A percentile compares a stretch with the other conserved stretches of the same genome.
Evolutionary conservation across 192 early-diverging fungal species (phyloP).

Genomic region (Coemansia umbellata): DNA sequence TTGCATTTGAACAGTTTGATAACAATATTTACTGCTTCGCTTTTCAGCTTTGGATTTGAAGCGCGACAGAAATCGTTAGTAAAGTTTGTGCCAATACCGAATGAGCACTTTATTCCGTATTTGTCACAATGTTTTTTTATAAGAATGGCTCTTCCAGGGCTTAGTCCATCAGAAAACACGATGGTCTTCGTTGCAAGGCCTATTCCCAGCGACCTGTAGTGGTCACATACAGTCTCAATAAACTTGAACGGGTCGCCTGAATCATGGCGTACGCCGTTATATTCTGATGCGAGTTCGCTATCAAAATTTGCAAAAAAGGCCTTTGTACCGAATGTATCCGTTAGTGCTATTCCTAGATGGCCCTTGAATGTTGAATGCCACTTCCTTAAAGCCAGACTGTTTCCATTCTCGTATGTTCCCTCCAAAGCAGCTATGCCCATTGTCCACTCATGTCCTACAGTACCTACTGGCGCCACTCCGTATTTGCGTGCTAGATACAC

Average conservation of each 20-base stretch:
- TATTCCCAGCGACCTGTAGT: slow-evolving; percentile 57
- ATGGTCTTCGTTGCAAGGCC: slow-evolving; percentile 60
- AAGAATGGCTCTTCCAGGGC: slow-evolving; percentile 48
- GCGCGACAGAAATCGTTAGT: slow-evolving; percentile 63
- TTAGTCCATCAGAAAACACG: slow-evolving; percentile 70
- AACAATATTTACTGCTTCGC: slow-evolving; percentile 66
- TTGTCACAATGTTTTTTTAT: slow-evolving; percentile 49
- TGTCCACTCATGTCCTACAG: slow-evolving; percentile 71
- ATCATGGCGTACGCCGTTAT: slow-evolving; percentile 66
- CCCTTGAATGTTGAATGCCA: slow-evolving; percentile 60
- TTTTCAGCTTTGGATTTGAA: slow-evolving; percentile 18
- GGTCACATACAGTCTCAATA: slow-evolving; percentile 53
- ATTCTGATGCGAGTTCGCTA: slow-evolving; percentile 47
- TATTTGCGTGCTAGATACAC: slow-evolving; percentile 60
- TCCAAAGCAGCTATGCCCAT: slow-evolving; percentile 71
- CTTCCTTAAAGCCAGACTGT: slow-evolving; percentile 54
- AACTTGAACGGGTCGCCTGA: slow-evolving; percentile 66
- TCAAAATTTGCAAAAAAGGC: slow-evolving; percentile 65
- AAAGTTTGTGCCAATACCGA: slow-evolving; percentile 74
- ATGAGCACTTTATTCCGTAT: slow-evolving; percentile 52
- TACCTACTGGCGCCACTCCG: slow-evolving; percentile 42
- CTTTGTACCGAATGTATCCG: slow-evolving; percentile 68
- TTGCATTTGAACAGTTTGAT: slow-evolving; percentile 65
- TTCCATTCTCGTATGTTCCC: slow-evolving; percentile 56
- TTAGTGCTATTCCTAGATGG: slow-evolving; percentile 61